These are phyloP conservation scores for Trichoderma breve DNA, from an alignment of 2,329 filamentous ascomycete genomes.

Conservation along the genomic window DNA sequence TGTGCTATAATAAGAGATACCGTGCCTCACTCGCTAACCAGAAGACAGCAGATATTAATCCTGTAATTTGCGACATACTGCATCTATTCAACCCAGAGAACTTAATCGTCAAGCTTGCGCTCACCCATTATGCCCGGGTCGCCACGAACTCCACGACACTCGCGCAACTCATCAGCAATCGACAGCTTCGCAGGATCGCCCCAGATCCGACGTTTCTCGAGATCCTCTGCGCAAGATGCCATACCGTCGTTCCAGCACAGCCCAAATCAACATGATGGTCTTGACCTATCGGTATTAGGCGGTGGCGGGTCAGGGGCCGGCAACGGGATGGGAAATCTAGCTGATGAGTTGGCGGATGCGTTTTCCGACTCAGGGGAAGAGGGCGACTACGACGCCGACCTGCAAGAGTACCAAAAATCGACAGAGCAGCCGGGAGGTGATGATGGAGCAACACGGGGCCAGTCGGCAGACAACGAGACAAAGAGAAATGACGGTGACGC, in stretches of 20 bases:
- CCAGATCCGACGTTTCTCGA: constrained; percentile 48
- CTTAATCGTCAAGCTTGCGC: constrained; percentile 3
- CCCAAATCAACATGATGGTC: constrained; percentile 47
- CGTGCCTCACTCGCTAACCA: not conserved
- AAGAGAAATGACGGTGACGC: constrained; percentile 39
- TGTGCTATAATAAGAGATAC: not conserved
- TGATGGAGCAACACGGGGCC: constrained; percentile 1
- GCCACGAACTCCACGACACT: constrained; percentile 58
- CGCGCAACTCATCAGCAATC: constrained; percentile 55
- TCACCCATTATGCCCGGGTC: constrained; percentile 37
- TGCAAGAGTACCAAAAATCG: constrained; percentile 1
- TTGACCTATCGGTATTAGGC: constrained; percentile 48
- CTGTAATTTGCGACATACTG: not conserved
- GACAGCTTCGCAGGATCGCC: constrained; percentile 50
- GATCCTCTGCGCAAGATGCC: constrained; percentile 51
- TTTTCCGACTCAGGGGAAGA: constrained; percentile 66
- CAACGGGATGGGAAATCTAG: constrained; percentile 71
- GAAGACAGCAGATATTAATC: not conserved
- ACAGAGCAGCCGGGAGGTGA: not conserved
- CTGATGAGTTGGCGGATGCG: constrained; percentile 76
- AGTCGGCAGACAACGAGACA: constrained; percentile 35
- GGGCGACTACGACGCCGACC: constrained; percentile 48
- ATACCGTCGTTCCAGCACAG: constrained; percentile 49
- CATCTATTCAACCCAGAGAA: not conserved
- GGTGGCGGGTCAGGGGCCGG: constrained; percentile 39